phyloP scores from a whole-genome alignment of 75 land plant species.

The Larix kaempferi region DNA sequence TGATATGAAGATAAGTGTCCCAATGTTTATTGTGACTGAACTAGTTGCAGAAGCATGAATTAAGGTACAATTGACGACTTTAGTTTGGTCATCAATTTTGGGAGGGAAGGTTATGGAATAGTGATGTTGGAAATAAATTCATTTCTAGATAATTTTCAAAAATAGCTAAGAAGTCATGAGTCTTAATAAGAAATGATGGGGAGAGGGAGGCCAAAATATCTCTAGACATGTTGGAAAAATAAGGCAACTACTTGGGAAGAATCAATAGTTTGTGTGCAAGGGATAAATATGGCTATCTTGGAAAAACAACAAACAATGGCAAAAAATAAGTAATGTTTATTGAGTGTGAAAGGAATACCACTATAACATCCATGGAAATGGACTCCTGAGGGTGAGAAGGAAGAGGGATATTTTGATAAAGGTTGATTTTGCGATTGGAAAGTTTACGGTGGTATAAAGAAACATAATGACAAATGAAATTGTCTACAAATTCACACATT shows the following conservation, averaged over 20 bases:
- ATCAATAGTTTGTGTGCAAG: background rate
- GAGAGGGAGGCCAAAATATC: background rate
- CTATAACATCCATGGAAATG: background rate
- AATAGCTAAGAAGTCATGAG: background rate
- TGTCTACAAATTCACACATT: no score
- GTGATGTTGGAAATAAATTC: background rate
- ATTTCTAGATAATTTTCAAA: background rate
- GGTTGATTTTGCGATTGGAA: no score
- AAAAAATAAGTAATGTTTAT: background rate
- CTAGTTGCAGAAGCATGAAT: background rate
- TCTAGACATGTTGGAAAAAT: background rate
- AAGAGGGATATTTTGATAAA: no score
- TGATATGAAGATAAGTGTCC: background rate
- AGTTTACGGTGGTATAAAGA: no score
- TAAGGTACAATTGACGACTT: background rate
- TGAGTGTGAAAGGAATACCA: background rate
- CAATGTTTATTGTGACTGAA: no score
- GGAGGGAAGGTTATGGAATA: background rate
- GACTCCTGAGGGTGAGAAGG: no score
- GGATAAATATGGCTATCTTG: background rate
- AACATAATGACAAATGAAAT: no score
- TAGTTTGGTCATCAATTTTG: background rate
- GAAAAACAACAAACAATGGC: background rate
- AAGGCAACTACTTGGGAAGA: background rate
- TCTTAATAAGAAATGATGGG: background rate